phyloP scores from a whole-genome alignment of 352 stramenopile genomes.

The Pythium pyrilobum region DNA sequence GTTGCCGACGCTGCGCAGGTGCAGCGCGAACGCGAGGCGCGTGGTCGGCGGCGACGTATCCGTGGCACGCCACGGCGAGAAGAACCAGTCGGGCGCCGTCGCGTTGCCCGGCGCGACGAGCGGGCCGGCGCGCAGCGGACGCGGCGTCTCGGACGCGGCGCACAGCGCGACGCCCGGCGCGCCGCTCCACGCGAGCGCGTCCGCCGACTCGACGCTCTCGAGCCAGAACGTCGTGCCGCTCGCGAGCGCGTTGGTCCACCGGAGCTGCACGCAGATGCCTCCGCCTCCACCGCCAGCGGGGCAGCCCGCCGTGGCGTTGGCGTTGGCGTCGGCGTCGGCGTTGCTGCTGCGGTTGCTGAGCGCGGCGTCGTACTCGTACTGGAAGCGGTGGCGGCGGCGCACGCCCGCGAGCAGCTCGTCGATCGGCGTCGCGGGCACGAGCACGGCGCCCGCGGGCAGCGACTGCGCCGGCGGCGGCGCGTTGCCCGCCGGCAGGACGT shows the following conservation, averaged over 20 bases:
- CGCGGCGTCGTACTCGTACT: slow-evolving; percentile 25
- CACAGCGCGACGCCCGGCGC: slow-evolving; percentile 33
- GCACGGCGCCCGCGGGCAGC: slow-evolving; percentile 5
- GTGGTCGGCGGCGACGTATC: not conserved
- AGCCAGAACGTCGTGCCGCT: slow-evolving; percentile 36
- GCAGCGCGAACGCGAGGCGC: slow-evolving; percentile 38
- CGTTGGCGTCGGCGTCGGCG: not conserved
- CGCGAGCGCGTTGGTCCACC: slow-evolving; percentile 34
- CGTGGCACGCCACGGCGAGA: slow-evolving; percentile 18
- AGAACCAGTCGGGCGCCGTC: slow-evolving; percentile 29
- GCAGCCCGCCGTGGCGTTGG: not conserved
- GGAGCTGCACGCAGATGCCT: slow-evolving; percentile 37
- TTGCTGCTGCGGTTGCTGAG: not conserved
- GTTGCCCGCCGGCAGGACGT: slow-evolving; percentile 37
- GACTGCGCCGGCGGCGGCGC: slow-evolving; percentile 16
- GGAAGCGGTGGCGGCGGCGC: slow-evolving; percentile 40
- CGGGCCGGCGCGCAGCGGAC: slow-evolving; percentile 15
- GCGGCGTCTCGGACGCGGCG: slow-evolving; percentile 9
- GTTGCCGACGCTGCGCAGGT: slow-evolving; percentile 40
- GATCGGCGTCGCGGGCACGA: slow-evolving; percentile 28
- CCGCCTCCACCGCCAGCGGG: not conserved
- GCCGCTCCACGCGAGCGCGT: slow-evolving; percentile 37
- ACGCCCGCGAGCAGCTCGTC: slow-evolving; percentile 26
- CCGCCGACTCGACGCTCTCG: slow-evolving; percentile 40
- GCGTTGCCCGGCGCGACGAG: slow-evolving; percentile 23